Percentiles rank a stretch among this genome's conserved stretches.
These are phyloP conservation scores for Penicillium turbatum DNA, from an alignment of 495 filamentous ascomycete species.

Conservation along the genomic window DNA sequence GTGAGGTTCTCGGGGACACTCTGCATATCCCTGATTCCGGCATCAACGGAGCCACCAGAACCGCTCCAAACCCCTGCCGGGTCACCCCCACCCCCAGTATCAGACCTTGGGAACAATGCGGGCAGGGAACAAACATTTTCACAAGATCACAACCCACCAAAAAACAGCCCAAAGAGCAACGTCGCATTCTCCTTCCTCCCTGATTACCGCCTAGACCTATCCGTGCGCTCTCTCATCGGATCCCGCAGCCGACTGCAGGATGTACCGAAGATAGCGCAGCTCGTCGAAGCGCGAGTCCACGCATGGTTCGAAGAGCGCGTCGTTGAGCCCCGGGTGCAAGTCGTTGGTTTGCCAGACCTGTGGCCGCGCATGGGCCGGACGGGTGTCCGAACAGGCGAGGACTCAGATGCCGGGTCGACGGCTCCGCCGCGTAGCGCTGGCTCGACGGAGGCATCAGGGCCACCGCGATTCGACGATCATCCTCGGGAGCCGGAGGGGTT, in stretches of 20 bases:
- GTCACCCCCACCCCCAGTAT: slow-evolving; percentile 26
- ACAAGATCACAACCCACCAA: slow-evolving; percentile 21
- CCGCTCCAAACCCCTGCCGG: slow-evolving; percentile 38
- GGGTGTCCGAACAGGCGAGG: slow-evolving; percentile 42
- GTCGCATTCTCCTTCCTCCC: slow-evolving; percentile 93
- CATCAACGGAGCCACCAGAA: slow-evolving; percentile 41
- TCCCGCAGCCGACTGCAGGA: slow-evolving; percentile 87
- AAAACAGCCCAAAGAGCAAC: slow-evolving; percentile 61
- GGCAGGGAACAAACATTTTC: slow-evolving; percentile 13
- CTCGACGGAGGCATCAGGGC: slow-evolving; percentile 25
- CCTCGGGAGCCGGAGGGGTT: slow-evolving; percentile 31
- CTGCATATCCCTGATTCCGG: slow-evolving; percentile 84
- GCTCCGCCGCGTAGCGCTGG: slow-evolving; percentile 35
- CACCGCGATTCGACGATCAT: slow-evolving; percentile 23
- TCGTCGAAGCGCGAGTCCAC: slow-evolving; percentile 86
- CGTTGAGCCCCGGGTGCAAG: slow-evolving; percentile 93
- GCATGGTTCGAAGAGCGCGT: slow-evolving; percentile 96
- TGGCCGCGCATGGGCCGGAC: slow-evolving; percentile 75
- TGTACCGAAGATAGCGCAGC: slow-evolving; percentile 94
- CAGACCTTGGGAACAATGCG: slow-evolving; percentile 8
- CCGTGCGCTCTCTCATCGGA: slow-evolving; percentile 85
- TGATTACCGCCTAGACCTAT: slow-evolving; percentile 91
- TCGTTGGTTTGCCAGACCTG: slow-evolving; percentile 86
- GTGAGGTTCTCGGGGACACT: slow-evolving; percentile 92
- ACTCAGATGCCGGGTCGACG: slow-evolving; percentile 41